phyloP scores from a whole-genome alignment of 495 filamentous ascomycete genomes.

The Haplographium delicatum region DNA sequence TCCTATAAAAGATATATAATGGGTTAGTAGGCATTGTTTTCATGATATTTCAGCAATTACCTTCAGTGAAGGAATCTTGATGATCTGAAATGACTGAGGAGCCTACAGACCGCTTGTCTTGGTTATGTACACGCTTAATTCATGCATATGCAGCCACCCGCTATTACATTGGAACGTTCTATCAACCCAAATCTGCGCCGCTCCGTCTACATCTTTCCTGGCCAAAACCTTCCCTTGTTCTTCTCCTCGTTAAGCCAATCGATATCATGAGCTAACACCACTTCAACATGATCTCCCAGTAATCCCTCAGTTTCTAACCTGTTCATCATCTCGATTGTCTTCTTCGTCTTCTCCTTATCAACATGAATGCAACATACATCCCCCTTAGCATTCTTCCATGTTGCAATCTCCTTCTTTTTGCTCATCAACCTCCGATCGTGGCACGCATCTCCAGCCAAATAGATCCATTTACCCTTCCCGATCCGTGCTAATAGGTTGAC shows the following conservation, averaged over 20 bases:
- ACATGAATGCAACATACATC: slow-evolving; percentile 38
- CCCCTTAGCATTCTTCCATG: slow-evolving; percentile 34
- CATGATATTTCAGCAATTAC: no score
- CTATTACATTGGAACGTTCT: no score
- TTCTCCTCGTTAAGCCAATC: slow-evolving; percentile 34
- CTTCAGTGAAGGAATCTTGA: no score
- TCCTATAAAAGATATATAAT: no score
- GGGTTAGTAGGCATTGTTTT: no score
- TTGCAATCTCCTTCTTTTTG: slow-evolving; percentile 37
- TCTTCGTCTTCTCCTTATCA: slow-evolving; percentile 29
- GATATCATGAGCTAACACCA: slow-evolving; percentile 41
- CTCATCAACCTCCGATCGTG: slow-evolving; percentile 39
- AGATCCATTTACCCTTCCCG: slow-evolving; percentile 28
- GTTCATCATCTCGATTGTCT: slow-evolving; percentile 31
- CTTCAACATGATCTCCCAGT: slow-evolving; percentile 32
- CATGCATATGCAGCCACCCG: no score
- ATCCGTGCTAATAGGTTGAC: slow-evolving; percentile 39
- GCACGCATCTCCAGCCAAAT: slow-evolving; percentile 43
- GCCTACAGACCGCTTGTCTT: no score
- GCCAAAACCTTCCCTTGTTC: slow-evolving; percentile 33
- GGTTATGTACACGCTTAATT: no score
- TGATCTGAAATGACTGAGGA: no score
- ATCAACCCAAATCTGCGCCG: no score
- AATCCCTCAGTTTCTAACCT: slow-evolving; percentile 27
- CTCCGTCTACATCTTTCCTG: slow-evolving; percentile 6